Evolutionary conservation across 228 moss, liverwort and hornwort genomes (phyloP).

Genomic region (Sphagnum magellanicum): DNA sequence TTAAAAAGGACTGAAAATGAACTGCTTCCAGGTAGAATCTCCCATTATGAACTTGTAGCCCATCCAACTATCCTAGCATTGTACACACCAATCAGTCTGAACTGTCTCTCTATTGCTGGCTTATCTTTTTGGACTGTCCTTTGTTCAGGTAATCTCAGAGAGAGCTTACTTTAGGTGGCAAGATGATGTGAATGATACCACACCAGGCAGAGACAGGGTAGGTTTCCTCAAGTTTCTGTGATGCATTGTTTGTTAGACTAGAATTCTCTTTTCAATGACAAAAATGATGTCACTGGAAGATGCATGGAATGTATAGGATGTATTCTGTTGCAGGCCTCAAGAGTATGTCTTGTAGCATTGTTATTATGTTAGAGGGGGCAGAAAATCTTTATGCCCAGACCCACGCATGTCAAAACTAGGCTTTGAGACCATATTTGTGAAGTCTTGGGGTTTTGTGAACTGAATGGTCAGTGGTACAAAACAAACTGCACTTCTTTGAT

Average conservation of each 20-base stretch:
- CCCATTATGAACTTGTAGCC: not conserved
- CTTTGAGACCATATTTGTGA: not conserved
- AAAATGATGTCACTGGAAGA: no score
- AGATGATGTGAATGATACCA: slow-evolving; percentile 81
- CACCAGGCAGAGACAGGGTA: slow-evolving; percentile 99
- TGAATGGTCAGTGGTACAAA: not conserved
- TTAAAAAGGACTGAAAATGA: not conserved
- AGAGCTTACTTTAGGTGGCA: slow-evolving; percentile 70
- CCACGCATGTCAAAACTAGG: not conserved
- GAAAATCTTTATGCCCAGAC: not conserved
- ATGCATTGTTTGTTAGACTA: not conserved
- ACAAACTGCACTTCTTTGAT: no score
- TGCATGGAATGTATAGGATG: not conserved
- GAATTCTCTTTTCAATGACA: not conserved
- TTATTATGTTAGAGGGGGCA: not conserved
- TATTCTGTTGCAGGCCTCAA: not conserved
- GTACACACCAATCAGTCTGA: no score
- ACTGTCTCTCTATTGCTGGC: not conserved
- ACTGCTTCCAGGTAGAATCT: not conserved
- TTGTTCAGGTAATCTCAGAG: slow-evolving; percentile 76
- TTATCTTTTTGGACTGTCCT: slow-evolving; percentile 4
- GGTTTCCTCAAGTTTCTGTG: slow-evolving; percentile 5
- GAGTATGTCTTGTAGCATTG: not conserved
- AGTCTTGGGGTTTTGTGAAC: not conserved
- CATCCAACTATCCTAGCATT: not conserved